Percentiles rank a stretch among this genome's conserved stretches.
phyloP scores from a whole-genome alignment of 441 rosid species.

The Corymbia calophylla region DNA sequence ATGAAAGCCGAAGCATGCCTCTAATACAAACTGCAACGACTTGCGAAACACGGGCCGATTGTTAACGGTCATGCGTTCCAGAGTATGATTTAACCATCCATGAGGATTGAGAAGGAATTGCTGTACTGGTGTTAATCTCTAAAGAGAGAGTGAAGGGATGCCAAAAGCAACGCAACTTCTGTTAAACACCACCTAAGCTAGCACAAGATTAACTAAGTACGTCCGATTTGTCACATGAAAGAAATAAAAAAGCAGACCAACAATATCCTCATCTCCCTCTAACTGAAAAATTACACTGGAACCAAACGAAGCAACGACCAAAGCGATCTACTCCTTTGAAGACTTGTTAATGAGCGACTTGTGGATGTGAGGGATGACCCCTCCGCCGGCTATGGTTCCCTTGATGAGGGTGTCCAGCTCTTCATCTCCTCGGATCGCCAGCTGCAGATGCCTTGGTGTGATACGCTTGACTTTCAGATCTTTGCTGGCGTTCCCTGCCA shows the following conservation, averaged over 20 bases:
- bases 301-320: neutral
- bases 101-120: neutral
- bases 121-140: neutral
- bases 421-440: slow-evolving; percentile 81
- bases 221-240: neutral
- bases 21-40: neutral
- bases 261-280: neutral
- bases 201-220: neutral
- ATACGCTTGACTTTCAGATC: slow-evolving; percentile 91
- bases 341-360: slow-evolving; percentile 92
- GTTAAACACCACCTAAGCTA: neutral
- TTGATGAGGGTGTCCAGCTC: slow-evolving; percentile 90
- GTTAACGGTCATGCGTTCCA: neutral
- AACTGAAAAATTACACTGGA: neutral
- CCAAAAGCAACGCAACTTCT: neutral
- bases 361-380: slow-evolving; percentile 94
- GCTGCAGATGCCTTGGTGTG: slow-evolving; percentile 89
- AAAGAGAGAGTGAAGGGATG: neutral
- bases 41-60: neutral
- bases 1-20: neutral
- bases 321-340: slow-evolving; percentile 56
- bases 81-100: neutral
- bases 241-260: neutral
- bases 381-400: slow-evolving; percentile 95
- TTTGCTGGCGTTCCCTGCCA: slow-evolving; percentile 94